Conservation (phyloP, 257 asterid species). For the Fraxinus cuspidata region DNA sequence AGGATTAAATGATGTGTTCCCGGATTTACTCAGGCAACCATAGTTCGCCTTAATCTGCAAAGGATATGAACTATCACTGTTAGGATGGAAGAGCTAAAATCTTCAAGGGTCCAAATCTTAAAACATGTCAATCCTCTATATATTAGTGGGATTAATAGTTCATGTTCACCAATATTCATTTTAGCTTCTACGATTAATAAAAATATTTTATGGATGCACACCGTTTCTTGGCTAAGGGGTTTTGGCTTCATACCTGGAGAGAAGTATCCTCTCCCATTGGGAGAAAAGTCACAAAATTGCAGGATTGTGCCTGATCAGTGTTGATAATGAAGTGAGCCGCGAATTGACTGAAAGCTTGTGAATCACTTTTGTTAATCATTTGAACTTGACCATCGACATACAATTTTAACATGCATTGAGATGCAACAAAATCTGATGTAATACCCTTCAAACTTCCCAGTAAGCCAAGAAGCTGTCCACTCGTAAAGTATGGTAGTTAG, state of each 20-base stretch:
- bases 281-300: constrained; percentile 82
- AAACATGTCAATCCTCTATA: too few relatives aligned
- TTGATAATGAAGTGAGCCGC: constrained; percentile 73
- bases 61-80: neutral
- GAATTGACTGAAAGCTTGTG: constrained; percentile 54
- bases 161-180: constrained; percentile 20
- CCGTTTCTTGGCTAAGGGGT: too few relatives aligned
- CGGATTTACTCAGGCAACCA: constrained; percentile 69
- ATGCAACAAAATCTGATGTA: constrained; percentile 70
- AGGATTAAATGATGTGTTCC: constrained; percentile 55
- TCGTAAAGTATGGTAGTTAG: neutral
- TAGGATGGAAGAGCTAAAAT: neutral
- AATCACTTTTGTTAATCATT: constrained; percentile 54
- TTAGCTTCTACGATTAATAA: too few relatives aligned
- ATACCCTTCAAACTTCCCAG: constrained; percentile 80
- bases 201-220: too few relatives aligned
- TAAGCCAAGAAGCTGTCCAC: constrained; percentile 73
- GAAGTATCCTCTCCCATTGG: constrained; percentile 76
- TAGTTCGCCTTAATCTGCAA: constrained; percentile 80
- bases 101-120: neutral
- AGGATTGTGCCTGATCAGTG: constrained; percentile 65
- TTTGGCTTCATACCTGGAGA: constrained; percentile 53
- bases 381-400: constrained; percentile 66
- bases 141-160: neutral
- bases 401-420: constrained; percentile 72